Conservation (phyloP, 352 stramenopile species). For the Pythium utonaiense region DNA sequence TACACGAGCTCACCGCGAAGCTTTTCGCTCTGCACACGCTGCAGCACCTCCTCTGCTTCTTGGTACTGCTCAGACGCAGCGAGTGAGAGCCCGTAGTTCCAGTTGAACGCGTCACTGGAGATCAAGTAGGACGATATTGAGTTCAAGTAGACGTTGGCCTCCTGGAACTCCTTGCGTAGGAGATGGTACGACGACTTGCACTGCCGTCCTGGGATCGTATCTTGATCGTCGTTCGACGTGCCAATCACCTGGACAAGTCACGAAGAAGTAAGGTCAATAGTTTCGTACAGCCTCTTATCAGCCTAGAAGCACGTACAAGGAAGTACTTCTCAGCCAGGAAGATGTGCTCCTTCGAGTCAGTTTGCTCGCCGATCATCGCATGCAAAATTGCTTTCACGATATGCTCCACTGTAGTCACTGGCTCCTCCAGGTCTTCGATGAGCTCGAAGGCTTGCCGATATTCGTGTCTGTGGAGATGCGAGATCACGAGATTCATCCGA, state of each 20-base stretch:
- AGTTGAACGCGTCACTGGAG: conserved; percentile 67
- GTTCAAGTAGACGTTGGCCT: conserved; percentile 65
- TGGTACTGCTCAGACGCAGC: conserved; percentile 39
- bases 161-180: conserved; percentile 57
- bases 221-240: conserved; percentile 35
- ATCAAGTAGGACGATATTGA: conserved; percentile 58
- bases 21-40: conserved; percentile 36
- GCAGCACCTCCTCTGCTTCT: conserved; percentile 54
- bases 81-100: conserved; percentile 70
- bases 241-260: conserved; percentile 39
- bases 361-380: conserved; percentile 56
- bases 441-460: conserved; percentile 52
- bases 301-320: conserved; percentile 39
- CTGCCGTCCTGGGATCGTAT: conserved; percentile 70
- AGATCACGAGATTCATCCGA: conserved; percentile 50
- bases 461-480: conserved; percentile 42
- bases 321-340: conserved; percentile 76
- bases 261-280: no score
- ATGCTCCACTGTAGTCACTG: conserved; percentile 33
- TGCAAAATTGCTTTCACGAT: conserved; percentile 62
- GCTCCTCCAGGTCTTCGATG: conserved; percentile 50
- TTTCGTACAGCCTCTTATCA: no score
- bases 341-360: conserved; percentile 55
- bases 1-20: conserved; percentile 35
- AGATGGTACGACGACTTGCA: conserved; percentile 71